These are phyloP conservation scores for Torulaspora maleeae DNA, from an alignment of 805 yeast genomes.

Conservation along the genomic window DNA sequence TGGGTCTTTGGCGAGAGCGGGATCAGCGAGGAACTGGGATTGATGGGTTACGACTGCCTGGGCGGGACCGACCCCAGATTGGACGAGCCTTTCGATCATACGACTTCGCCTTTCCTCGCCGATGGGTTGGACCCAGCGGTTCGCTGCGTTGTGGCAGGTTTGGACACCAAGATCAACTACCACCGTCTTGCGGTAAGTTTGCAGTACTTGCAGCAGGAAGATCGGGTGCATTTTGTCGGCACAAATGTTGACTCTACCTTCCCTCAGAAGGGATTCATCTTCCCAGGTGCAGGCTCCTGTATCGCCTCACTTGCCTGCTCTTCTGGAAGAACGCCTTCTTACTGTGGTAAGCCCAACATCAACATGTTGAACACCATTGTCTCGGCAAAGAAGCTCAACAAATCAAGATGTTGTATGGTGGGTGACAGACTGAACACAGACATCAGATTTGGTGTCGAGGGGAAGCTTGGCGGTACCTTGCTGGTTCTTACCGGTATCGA, in stretches of 20 bases:
- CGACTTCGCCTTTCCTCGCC: conserved; percentile 45
- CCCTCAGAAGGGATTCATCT: conserved; percentile 77
- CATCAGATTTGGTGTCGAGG: conserved; percentile 83
- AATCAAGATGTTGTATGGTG: conserved; percentile 72
- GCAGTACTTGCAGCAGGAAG: conserved; percentile 63
- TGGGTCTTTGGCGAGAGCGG: conserved; percentile 91
- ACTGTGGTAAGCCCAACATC: conserved; percentile 89
- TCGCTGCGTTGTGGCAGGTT: conserved; percentile 86
- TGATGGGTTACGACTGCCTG: conserved; percentile 65
- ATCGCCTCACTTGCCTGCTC: conserved; percentile 72
- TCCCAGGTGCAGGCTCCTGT: conserved; percentile 95
- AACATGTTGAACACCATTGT: conserved; percentile 88
- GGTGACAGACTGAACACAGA: conserved; percentile 96
- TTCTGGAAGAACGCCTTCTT: conserved; percentile 76
- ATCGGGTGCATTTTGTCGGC: conserved; percentile 67
- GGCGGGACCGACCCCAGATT: conserved; percentile 80
- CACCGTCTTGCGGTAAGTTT: conserved; percentile 75
- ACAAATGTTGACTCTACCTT: conserved; percentile 94
- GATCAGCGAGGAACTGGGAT: conserved; percentile 69
- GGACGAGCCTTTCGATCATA: conserved; percentile 50
- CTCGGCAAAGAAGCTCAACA: conserved; percentile 54
- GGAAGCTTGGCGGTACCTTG: conserved; percentile 75
- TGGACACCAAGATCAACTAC: conserved; percentile 73
- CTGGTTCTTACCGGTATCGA: conserved; percentile 92
- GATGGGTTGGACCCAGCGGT: conserved; percentile 62